Evolutionary conservation across 768 basidiomycete species (phyloP).

Genomic region (Suillus decipiens): DNA sequence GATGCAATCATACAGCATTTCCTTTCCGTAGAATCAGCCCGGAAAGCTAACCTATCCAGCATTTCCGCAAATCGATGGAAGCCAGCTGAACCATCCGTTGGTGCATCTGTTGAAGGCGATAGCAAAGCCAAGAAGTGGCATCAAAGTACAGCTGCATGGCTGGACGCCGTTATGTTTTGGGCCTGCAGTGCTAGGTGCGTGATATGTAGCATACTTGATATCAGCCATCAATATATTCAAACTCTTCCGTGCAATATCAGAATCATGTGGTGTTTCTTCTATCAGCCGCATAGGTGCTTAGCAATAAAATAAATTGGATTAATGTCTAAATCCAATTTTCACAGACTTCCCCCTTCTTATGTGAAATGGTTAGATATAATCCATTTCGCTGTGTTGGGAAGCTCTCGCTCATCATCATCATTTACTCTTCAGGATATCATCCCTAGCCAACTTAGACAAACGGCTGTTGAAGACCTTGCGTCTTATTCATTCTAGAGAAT

Average conservation of each 20-base stretch:
- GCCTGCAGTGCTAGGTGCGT: slow-evolving; percentile 71
- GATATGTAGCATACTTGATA: background rate
- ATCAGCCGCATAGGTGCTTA: slow-evolving; percentile 65
- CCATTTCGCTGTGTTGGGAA: background rate
- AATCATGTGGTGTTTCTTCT: slow-evolving; percentile 91
- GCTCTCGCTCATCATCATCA: background rate
- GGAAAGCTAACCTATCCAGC: background rate
- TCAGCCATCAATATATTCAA: background rate
- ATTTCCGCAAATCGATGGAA: background rate
- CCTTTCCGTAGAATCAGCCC: slow-evolving; percentile 36
- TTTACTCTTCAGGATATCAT: slow-evolving; percentile 51
- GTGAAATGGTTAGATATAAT: slow-evolving; percentile 56
- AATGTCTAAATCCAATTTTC: slow-evolving; percentile 12
- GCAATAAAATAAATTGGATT: background rate
- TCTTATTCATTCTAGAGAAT: slow-evolving; percentile 51
- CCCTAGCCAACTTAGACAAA: slow-evolving; percentile 66
- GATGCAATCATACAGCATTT: slow-evolving; percentile 60
- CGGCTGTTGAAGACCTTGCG: slow-evolving; percentile 58
- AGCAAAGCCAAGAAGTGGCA: slow-evolving; percentile 31
- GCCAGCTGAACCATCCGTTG: background rate
- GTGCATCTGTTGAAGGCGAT: slow-evolving; percentile 17
- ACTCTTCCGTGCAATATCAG: slow-evolving; percentile 36
- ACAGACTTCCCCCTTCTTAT: slow-evolving; percentile 44
- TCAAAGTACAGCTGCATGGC: slow-evolving; percentile 40
- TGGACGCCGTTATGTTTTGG: slow-evolving; percentile 79